These are phyloP conservation scores for Aspergillus sp. DNA, from an alignment of 2,329 filamentous ascomycete species.

Conservation along the genomic window DNA sequence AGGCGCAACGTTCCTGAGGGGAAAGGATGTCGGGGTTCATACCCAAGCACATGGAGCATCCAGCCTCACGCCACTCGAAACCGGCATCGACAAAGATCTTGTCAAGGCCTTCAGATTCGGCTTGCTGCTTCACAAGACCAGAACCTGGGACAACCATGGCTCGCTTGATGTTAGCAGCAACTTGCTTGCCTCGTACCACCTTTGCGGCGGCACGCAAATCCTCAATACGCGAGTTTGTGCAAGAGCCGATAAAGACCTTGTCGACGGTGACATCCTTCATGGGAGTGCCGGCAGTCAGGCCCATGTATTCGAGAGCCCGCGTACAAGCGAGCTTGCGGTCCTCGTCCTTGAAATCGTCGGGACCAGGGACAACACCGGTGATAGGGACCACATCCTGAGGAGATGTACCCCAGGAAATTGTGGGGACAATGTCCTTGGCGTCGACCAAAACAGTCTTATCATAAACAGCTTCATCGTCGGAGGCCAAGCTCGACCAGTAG, in stretches of 20 bases:
- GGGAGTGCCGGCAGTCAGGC: constrained; percentile 76
- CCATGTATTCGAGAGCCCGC: constrained; percentile 94
- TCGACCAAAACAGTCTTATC: constrained; percentile 89
- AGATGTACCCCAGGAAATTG: constrained; percentile 94
- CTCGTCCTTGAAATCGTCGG: constrained; percentile 79
- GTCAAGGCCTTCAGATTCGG: constrained; percentile 88
- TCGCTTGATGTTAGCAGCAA: constrained; percentile 84
- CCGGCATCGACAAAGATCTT: constrained; percentile 89
- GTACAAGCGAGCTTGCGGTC: constrained; percentile 76
- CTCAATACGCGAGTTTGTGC: constrained; percentile 96
- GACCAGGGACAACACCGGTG: constrained; percentile 83
- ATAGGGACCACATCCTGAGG: constrained; percentile 97
- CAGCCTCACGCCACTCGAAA: constrained; percentile 97
- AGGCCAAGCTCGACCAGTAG: constrained; percentile 85
- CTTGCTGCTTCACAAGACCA: constrained; percentile 87
- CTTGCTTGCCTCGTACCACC: constrained; percentile 82
- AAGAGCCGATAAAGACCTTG: constrained; percentile 97
- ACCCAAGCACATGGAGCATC: constrained; percentile 97
- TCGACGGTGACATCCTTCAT: constrained; percentile 92
- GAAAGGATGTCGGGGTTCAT: constrained; percentile 99
- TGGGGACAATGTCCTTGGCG: constrained; percentile 88
- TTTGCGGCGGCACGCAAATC: constrained; percentile 85
- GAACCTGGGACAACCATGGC: constrained; percentile 97
- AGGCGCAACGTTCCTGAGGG: constrained; percentile 89
- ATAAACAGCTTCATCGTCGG: constrained; percentile 84